Percentiles rank a stretch among this genome's conserved stretches.
Conservation (phyloP, 345 rosid genomes). For the Rhodomyrtus tomentosa region DNA sequence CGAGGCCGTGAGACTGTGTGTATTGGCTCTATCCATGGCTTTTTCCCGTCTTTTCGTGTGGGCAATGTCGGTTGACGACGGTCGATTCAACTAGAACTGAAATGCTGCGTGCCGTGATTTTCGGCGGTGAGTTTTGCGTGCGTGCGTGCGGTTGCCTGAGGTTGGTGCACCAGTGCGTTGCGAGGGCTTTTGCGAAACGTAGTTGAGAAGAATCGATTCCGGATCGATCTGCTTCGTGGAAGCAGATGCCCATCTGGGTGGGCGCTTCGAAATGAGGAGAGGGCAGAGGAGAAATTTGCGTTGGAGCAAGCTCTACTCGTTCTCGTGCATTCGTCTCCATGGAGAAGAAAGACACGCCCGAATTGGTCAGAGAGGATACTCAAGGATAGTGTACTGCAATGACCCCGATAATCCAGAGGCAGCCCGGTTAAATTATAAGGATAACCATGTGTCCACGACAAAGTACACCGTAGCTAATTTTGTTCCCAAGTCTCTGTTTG, state of each 20-base stretch:
- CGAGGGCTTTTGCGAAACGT: not conserved
- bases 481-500: conserved; percentile 91
- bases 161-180: not conserved
- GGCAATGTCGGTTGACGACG: not conserved
- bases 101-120: not conserved
- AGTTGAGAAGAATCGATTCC: not conserved
- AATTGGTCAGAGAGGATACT: conserved; percentile 37
- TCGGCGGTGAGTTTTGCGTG: not conserved
- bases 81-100: not conserved
- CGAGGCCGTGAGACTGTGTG: not conserved
- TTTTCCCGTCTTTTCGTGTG: not conserved
- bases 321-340: conserved; percentile 36
- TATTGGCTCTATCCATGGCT: not conserved
- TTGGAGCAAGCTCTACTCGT: conserved; percentile 53
- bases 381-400: conserved; percentile 82
- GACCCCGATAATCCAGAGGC: conserved; percentile 62
- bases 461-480: conserved; percentile 68
- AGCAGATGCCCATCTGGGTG: not conserved
- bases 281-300: conserved; percentile 22
- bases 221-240: not conserved
- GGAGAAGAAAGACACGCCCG: conserved; percentile 17
- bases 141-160: not conserved
- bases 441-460: conserved; percentile 81
- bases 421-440: conserved; percentile 42
- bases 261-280: conserved; percentile 14